Percentiles rank a stretch among this genome's conserved stretches.
phyloP scores from a whole-genome alignment of 2,329 filamentous ascomycete genomes.

The Arthrobotrys sphaeroides region DNA sequence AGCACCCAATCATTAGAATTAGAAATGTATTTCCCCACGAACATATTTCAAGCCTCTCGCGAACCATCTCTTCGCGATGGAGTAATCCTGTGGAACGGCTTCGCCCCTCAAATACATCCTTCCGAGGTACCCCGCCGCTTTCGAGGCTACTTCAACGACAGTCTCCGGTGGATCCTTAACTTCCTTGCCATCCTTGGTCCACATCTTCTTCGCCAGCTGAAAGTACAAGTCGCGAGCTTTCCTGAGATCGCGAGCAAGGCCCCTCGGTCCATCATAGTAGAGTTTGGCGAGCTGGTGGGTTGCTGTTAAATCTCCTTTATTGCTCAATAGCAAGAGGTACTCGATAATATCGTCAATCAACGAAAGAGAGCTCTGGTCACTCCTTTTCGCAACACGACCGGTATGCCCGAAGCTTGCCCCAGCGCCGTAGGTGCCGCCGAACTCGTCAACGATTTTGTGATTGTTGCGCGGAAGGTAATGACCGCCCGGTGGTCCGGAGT shows the following conservation, averaged over 20 bases:
- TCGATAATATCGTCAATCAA: slow-evolving; percentile 93
- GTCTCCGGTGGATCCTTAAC: slow-evolving; percentile 76
- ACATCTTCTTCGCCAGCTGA: slow-evolving; percentile 80
- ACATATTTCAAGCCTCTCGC: slow-evolving; percentile 73
- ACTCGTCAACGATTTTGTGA: slow-evolving; percentile 87
- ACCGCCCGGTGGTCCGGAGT: slow-evolving; percentile 89
- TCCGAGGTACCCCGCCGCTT: slow-evolving; percentile 86
- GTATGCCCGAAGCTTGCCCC: slow-evolving; percentile 91
- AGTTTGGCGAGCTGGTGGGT: slow-evolving; percentile 85
- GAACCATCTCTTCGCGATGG: slow-evolving; percentile 82
- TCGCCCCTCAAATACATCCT: slow-evolving; percentile 91
- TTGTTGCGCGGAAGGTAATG: slow-evolving; percentile 78
- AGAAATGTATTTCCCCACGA: background rate
- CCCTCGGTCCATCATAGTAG: slow-evolving; percentile 85
- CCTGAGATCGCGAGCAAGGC: slow-evolving; percentile 76
- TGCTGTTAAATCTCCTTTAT: slow-evolving; percentile 87
- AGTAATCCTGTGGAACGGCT: slow-evolving; percentile 80
- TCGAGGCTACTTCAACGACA: slow-evolving; percentile 69
- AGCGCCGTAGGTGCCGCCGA: slow-evolving; percentile 92
- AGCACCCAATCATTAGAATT: background rate
- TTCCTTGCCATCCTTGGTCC: slow-evolving; percentile 81
- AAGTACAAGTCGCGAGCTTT: slow-evolving; percentile 83
- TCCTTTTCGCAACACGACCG: slow-evolving; percentile 76
- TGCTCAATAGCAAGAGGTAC: slow-evolving; percentile 87
- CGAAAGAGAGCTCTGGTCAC: slow-evolving; percentile 81